Evolutionary conservation across 2,329 filamentous ascomycete species (phyloP).

Genomic region (Colletotrichum plurivorum): DNA sequence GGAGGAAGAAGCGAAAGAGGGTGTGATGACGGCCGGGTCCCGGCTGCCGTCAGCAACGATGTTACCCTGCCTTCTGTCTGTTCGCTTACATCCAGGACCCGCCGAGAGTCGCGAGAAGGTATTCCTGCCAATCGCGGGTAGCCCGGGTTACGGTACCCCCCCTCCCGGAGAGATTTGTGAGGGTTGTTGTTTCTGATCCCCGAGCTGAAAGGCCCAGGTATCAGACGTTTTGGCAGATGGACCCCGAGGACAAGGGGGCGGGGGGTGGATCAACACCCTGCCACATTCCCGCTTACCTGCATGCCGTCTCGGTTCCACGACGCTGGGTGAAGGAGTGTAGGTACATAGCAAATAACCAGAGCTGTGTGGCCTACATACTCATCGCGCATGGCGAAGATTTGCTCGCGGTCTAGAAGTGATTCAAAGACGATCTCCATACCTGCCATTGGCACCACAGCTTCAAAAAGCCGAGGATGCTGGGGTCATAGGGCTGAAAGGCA

Average conservation of each 20-base stretch:
- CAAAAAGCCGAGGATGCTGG: background rate
- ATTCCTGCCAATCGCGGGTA: background rate
- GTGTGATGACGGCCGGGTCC: background rate
- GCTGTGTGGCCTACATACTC: background rate
- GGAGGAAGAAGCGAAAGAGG: background rate
- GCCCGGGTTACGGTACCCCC: constrained; percentile 4
- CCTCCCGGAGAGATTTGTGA: no score
- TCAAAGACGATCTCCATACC: no score
- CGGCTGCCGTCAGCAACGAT: constrained; percentile 19
- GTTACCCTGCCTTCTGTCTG: background rate
- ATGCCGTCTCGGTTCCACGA: constrained; percentile 6
- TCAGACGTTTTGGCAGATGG: constrained; percentile 18
- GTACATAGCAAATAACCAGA: background rate
- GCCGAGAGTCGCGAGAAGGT: constrained; percentile 9
- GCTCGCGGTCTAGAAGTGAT: background rate
- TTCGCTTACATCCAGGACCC: background rate
- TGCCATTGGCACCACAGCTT: no score
- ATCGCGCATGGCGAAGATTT: background rate
- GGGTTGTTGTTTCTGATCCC: constrained; percentile 14
- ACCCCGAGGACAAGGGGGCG: constrained; percentile 4
- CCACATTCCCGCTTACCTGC: constrained; percentile 15
- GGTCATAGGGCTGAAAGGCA: background rate
- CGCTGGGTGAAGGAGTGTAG: no score
- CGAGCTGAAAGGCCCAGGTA: background rate
- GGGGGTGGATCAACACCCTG: background rate